A percentile compares a stretch with the other conserved stretches of the same genome.
Conservation (phyloP, 768 basidiomycete genomes). For the Amanita pallidorosea region DNA sequence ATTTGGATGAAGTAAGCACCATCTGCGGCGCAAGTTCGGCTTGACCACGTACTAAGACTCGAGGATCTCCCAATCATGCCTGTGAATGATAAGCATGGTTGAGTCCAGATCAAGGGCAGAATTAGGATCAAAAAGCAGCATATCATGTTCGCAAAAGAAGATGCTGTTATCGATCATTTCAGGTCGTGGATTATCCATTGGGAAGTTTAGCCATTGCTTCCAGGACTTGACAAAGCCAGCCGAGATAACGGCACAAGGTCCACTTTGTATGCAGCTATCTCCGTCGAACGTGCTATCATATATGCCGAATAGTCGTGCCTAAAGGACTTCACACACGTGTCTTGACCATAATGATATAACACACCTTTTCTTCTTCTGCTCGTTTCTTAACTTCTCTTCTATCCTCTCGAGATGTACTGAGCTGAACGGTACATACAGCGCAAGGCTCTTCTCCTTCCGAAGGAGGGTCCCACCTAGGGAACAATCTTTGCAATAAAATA, state of each 20-base stretch:
- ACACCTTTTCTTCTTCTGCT: slow-evolving; percentile 75
- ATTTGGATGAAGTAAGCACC: slow-evolving; percentile 6
- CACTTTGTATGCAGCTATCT: slow-evolving; percentile 34
- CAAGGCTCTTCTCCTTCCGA: slow-evolving; percentile 43
- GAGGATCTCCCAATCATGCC: slow-evolving; percentile 55
- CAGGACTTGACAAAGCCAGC: slow-evolving; percentile 55
- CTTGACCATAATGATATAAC: slow-evolving; percentile 4
- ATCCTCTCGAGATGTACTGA: slow-evolving; percentile 47
- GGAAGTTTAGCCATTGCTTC: slow-evolving; percentile 58
- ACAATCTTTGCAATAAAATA: slow-evolving; percentile 41
- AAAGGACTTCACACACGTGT: slow-evolving; percentile 4
- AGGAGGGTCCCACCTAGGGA: slow-evolving; percentile 55
- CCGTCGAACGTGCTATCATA: slow-evolving; percentile 40
- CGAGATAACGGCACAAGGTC: slow-evolving; percentile 48
- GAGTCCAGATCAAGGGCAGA: slow-evolving; percentile 45
- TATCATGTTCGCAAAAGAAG: slow-evolving; percentile 60
- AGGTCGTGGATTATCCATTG: slow-evolving; percentile 45
- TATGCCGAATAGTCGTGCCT: slow-evolving; percentile 60
- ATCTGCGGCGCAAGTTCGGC: not conserved
- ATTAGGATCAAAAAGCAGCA: slow-evolving; percentile 60
- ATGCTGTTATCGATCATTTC: slow-evolving; percentile 46
- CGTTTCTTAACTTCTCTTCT: slow-evolving; percentile 50
- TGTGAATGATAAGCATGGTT: slow-evolving; percentile 43
- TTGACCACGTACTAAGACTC: slow-evolving; percentile 33
- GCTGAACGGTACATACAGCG: slow-evolving; percentile 46